A percentile compares a stretch with the other conserved stretches of the same genome.
phyloP scores from a whole-genome alignment of 2,329 filamentous ascomycete species.

The Pseudogymnoascus sp. region DNA sequence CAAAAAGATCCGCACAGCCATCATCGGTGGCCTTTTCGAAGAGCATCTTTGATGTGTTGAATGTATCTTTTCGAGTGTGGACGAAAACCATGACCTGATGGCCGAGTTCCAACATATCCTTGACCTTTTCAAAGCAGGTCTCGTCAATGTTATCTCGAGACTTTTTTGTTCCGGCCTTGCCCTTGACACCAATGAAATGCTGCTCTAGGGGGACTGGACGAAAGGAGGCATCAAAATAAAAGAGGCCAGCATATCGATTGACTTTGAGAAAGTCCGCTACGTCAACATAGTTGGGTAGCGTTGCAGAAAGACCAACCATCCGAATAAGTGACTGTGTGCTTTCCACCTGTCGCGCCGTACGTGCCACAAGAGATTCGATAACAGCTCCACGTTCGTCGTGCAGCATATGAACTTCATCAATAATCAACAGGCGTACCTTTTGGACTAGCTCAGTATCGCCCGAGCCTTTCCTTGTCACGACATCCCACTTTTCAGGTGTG shows the following conservation, averaged over 20 bases:
- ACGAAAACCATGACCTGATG: conserved; percentile 99
- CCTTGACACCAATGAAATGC: conserved; percentile 94
- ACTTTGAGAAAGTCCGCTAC: conserved; percentile 96
- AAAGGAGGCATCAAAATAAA: conserved; percentile 96
- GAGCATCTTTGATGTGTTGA: conserved; percentile 78
- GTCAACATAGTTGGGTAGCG: conserved; percentile 91
- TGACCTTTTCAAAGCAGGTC: conserved; percentile 88
- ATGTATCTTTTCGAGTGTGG: conserved; percentile 90
- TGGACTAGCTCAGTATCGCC: conserved; percentile 97
- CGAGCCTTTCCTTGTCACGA: conserved; percentile 92
- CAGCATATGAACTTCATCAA: conserved; percentile 99
- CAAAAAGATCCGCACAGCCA: conserved; percentile 72
- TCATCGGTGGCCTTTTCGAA: conserved; percentile 82
- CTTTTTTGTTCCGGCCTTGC: conserved; percentile 73
- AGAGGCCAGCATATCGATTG: conserved; percentile 84
- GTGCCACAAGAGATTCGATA: conserved; percentile 87
- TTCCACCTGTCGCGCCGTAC: conserved; percentile 93
- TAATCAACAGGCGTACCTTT: conserved; percentile 91
- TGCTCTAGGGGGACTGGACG: conserved; percentile 93
- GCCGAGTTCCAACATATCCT: conserved; percentile 82
- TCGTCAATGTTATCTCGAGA: conserved; percentile 85
- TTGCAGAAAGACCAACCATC: conserved; percentile 91
- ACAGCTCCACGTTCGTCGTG: conserved; percentile 96
- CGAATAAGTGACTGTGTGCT: conserved; percentile 96
- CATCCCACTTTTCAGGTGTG: conserved; percentile 98